Percentiles rank a stretch among this genome's conserved stretches.
phyloP scores from a whole-genome alignment of 1,284 basidiomycete genomes.

The Trametes polyzona region DNA sequence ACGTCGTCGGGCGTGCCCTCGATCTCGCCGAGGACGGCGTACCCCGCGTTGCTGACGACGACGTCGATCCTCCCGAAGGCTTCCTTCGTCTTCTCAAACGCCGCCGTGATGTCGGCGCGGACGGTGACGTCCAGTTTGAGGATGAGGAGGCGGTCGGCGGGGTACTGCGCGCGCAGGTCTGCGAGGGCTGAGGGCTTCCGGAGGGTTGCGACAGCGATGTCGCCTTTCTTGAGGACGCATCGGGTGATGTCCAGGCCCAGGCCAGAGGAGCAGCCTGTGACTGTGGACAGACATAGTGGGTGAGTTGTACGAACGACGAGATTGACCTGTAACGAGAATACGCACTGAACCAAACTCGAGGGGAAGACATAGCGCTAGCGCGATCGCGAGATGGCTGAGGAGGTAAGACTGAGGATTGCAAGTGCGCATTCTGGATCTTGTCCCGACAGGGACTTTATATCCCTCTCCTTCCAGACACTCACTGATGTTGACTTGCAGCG shows the following conservation, averaged over 20 bases:
- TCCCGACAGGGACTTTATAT: no score
- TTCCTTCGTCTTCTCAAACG: slow-evolving; percentile 14
- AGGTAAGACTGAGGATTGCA: neutral
- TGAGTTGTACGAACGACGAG: neutral
- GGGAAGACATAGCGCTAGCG: neutral
- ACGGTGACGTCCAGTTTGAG: slow-evolving; percentile 19
- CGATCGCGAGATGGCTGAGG: neutral
- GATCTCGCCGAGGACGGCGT: slow-evolving; percentile 14
- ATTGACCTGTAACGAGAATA: neutral
- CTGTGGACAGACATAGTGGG: slow-evolving; percentile 7
- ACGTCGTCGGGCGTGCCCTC: slow-evolving; percentile 25
- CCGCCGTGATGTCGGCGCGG: slow-evolving; percentile 7
- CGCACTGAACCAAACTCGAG: slow-evolving; percentile 21
- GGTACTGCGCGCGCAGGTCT: slow-evolving; percentile 20
- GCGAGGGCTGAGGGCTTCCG: slow-evolving; percentile 21
- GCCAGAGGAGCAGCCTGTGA: slow-evolving; percentile 28
- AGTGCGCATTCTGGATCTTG: no score
- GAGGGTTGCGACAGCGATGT: slow-evolving; percentile 22
- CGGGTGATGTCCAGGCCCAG: slow-evolving; percentile 17
- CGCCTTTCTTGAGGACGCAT: slow-evolving; percentile 17
- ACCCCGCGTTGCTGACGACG: slow-evolving; percentile 28
- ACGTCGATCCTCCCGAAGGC: slow-evolving; percentile 26
- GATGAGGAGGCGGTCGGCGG: slow-evolving; percentile 9
- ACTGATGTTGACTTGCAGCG: no score
- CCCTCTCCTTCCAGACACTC: no score